A percentile compares a stretch with the other conserved stretches of the same genome.
Conservation (phyloP, 345 rosid species). For the Iberis pinnata region DNA sequence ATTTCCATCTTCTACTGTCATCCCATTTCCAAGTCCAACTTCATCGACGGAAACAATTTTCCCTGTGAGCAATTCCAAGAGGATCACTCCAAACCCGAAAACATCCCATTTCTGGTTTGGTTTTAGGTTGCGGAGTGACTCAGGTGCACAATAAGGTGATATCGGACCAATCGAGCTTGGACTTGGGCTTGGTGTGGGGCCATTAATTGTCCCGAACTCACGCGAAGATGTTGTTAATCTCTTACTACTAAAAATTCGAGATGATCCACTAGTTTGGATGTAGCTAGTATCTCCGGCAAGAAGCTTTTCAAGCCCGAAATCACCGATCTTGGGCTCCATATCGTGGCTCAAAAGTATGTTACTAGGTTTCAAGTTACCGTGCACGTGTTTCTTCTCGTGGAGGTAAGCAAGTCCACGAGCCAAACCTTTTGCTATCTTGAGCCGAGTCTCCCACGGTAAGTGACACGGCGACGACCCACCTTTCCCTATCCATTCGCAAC, state of each 20-base stretch:
- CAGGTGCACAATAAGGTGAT: conserved; percentile 70
- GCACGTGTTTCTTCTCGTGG: conserved; percentile 87
- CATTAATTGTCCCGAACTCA: conserved; percentile 27
- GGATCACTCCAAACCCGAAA: conserved; percentile 69
- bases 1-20: conserved; percentile 50
- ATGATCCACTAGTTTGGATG: conserved; percentile 51
- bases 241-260: conserved; percentile 75
- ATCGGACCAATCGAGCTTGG: conserved; percentile 43
- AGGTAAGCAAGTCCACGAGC: conserved; percentile 79
- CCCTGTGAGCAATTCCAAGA: conserved; percentile 69
- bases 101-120: conserved; percentile 91
- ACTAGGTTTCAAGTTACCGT: conserved; percentile 80
- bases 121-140: conserved; percentile 72
- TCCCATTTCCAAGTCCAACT: conserved; percentile 68
- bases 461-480: conserved; percentile 76
- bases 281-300: conserved; percentile 54
- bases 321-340: conserved; percentile 79
- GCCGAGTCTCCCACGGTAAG: conserved; percentile 80
- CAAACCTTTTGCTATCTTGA: conserved; percentile 72
- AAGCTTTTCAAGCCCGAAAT: conserved; percentile 80
- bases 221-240: conserved; percentile 53
- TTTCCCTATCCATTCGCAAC: conserved; percentile 46
- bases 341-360: conserved; percentile 60
- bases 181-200: conserved; percentile 60
- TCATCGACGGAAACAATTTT: conserved; percentile 64